phyloP scores from a whole-genome alignment of 2,329 filamentous ascomycete genomes.

The Aspergillus luchuensis region DNA sequence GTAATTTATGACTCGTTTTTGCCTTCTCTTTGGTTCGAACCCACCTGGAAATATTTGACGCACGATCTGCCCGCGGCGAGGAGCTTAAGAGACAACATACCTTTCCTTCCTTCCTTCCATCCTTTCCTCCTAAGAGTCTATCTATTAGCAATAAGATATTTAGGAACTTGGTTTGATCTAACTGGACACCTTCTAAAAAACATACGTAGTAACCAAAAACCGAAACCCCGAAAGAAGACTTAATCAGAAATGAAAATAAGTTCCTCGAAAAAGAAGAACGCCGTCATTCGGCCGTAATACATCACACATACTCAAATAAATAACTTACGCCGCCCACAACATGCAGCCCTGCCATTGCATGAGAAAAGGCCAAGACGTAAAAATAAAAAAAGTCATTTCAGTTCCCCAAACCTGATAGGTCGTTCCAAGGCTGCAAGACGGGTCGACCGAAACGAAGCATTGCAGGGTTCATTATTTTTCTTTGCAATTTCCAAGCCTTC shows the following conservation, averaged over 20 bases:
- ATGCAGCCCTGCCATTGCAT: conserved; percentile 24
- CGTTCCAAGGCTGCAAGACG: conserved; percentile 14
- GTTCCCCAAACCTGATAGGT: conserved; percentile 21
- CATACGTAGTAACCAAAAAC: too few relatives aligned
- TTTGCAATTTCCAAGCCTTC: too few relatives aligned
- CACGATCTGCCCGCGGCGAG: not conserved
- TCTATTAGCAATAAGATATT: too few relatives aligned
- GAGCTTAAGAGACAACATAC: not conserved
- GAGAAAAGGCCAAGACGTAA: conserved; percentile 4
- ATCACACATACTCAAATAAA: not conserved
- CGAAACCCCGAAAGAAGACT: not conserved
- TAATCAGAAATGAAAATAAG: not conserved
- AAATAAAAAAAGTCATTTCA: not conserved
- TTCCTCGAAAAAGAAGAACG: not conserved
- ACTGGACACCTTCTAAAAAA: too few relatives aligned
- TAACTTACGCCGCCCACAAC: not conserved
- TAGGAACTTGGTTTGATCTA: too few relatives aligned
- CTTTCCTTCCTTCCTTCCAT: too few relatives aligned
- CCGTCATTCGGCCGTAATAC: not conserved
- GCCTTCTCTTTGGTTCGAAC: too few relatives aligned
- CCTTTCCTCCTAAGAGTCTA: not conserved
- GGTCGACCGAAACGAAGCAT: conserved; percentile 22
- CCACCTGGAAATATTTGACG: not conserved
- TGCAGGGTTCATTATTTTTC: conserved; percentile 13
- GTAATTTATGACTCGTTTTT: not conserved